phyloP scores from a whole-genome alignment of 345 rosid genomes.

The Microcos paniculata region DNA sequence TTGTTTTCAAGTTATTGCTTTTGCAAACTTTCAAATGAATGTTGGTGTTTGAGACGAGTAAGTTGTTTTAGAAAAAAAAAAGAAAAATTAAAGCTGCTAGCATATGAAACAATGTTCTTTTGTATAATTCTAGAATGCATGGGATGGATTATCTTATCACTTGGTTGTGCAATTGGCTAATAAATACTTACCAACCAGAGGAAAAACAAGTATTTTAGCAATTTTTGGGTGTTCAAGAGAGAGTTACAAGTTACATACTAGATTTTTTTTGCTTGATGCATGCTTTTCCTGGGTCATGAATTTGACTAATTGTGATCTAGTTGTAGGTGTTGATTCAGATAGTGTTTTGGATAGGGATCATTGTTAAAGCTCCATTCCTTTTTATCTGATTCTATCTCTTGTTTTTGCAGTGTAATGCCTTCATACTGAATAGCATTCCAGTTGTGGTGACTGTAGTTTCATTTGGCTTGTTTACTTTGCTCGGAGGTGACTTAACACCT shows the following conservation, averaged over 20 bases:
- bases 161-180: background rate
- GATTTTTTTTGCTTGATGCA: background rate
- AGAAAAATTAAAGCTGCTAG: background rate
- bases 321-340: background rate
- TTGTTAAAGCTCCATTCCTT: background rate
- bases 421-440: conserved; percentile 85
- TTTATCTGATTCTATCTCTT: conserved; percentile 32
- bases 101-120: background rate
- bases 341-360: conserved; percentile 11
- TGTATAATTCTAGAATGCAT: background rate
- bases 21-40: background rate
- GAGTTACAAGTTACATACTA: background rate
- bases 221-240: conserved; percentile 10
- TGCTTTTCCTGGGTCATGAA: background rate
- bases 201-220: background rate
- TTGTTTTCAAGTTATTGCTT: background rate
- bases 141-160: background rate
- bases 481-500: conserved; percentile 98
- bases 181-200: background rate
- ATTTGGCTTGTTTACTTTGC: conserved; percentile 91
- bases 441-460: conserved; percentile 90
- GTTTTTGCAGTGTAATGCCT: conserved; percentile 72
- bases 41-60: background rate
- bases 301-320: background rate
- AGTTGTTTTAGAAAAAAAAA: background rate